phyloP scores from a whole-genome alignment of 805 yeast species.

The Myxozyma sirexii region DNA sequence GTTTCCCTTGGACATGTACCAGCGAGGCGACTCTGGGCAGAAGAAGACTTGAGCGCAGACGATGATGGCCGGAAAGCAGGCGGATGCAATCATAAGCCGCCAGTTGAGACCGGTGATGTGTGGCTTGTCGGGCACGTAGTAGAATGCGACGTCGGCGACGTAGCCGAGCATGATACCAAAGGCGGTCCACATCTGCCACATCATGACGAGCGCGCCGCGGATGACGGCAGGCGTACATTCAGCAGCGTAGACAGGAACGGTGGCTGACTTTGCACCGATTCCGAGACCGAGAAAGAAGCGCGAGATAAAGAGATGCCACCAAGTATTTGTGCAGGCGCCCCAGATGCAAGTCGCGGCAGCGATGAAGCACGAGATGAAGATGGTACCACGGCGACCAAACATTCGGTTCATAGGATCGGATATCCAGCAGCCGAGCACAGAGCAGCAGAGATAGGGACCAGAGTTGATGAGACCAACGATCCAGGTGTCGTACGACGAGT shows the following conservation, averaged over 20 bases:
- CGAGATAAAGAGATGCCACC: conserved; percentile 64
- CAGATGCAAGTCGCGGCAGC: conserved; percentile 64
- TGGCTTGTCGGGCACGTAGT: conserved; percentile 45
- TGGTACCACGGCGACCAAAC: conserved; percentile 62
- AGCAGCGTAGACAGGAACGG: conserved; percentile 68
- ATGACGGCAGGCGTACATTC: conserved; percentile 61
- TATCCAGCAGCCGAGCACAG: conserved; percentile 59
- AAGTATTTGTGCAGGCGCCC: conserved; percentile 62
- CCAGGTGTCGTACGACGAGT: conserved; percentile 43
- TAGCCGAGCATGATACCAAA: conserved; percentile 72
- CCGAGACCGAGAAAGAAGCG: conserved; percentile 65
- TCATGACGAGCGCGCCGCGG: conserved; percentile 68
- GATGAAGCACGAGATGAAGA: conserved; percentile 59
- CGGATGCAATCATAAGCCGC: conserved; percentile 70
- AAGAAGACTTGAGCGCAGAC: conserved; percentile 55
- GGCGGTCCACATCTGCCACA: conserved; percentile 78
- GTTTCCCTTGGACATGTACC: conserved; percentile 60
- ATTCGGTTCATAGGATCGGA: conserved; percentile 55
- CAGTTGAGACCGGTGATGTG: conserved; percentile 45
- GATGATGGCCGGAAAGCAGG: conserved; percentile 60
- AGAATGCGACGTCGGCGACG: conserved; percentile 60
- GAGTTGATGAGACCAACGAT: conserved; percentile 64
- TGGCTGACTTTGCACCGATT: conserved; percentile 66
- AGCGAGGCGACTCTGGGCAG: conserved; percentile 72
- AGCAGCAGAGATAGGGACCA: conserved; percentile 65